Conservation (phyloP, 805 yeast genomes). For the Clavispora santaluciae region DNA sequence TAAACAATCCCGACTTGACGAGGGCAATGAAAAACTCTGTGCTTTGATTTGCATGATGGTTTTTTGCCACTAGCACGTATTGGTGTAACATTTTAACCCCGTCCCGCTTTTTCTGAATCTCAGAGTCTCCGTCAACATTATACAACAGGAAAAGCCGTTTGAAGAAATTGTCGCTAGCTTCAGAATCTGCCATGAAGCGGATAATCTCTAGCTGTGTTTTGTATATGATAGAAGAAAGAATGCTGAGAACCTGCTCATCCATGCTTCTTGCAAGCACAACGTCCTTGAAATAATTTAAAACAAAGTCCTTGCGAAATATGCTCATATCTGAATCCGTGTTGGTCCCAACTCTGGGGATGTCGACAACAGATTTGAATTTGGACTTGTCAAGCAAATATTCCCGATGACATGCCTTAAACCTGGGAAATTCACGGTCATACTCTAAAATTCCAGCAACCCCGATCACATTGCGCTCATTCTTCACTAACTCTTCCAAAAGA, state of each 20-base stretch:
- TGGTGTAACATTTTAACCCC: slow-evolving; percentile 80
- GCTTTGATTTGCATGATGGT: slow-evolving; percentile 55
- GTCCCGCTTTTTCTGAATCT: slow-evolving; percentile 40
- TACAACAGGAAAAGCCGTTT: slow-evolving; percentile 58
- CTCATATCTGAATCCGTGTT: slow-evolving; percentile 36
- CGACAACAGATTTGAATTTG: slow-evolving; percentile 60
- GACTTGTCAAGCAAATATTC: slow-evolving; percentile 54
- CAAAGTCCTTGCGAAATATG: slow-evolving; percentile 68
- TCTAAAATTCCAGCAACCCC: slow-evolving; percentile 79
- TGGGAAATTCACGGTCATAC: slow-evolving; percentile 82
- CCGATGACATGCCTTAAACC: slow-evolving; percentile 74
- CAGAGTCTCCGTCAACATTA: slow-evolving; percentile 16
- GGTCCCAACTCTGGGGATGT: slow-evolving; percentile 44
- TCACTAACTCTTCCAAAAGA: slow-evolving; percentile 30
- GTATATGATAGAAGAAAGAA: slow-evolving; percentile 63
- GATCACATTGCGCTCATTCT: slow-evolving; percentile 27
- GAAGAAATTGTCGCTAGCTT: slow-evolving; percentile 41
- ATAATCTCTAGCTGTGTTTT: slow-evolving; percentile 66
- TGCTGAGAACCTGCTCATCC: slow-evolving; percentile 73
- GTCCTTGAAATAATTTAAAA: slow-evolving; percentile 78
- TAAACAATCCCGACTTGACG: slow-evolving; percentile 64
- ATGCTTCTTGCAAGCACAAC: slow-evolving; percentile 76
- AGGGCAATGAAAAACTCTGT: slow-evolving; percentile 60
- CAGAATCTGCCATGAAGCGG: slow-evolving; percentile 48
- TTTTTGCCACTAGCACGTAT: slow-evolving; percentile 69